These are phyloP conservation scores for Phylloporus sp. DNA, from an alignment of 768 basidiomycete species.

Conservation along the genomic window DNA sequence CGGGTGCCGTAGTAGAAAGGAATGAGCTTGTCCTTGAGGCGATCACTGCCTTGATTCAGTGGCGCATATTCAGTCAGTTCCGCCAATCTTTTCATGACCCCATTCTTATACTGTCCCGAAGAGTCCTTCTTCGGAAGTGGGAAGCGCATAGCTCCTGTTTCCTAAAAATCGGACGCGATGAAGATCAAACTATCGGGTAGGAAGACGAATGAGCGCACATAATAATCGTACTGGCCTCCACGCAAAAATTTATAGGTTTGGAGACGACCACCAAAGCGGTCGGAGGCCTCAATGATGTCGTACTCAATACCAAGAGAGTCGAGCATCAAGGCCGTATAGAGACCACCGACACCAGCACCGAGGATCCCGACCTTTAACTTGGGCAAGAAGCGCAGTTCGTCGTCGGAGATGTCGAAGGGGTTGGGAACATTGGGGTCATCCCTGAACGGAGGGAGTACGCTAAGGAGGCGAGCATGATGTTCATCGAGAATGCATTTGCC, in stretches of 20 bases:
- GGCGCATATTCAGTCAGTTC: slow-evolving; percentile 26
- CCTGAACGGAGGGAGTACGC: background rate
- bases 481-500: slow-evolving; percentile 9
- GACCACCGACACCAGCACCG: slow-evolving; percentile 27
- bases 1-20: slow-evolving; percentile 15
- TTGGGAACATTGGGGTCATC: too few species aligned
- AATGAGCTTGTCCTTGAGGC: slow-evolving; percentile 17
- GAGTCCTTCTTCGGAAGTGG: slow-evolving; percentile 16
- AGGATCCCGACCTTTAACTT: slow-evolving; percentile 16
- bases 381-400: background rate
- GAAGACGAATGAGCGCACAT: slow-evolving; percentile 10
- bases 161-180: slow-evolving; percentile 1
- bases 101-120: slow-evolving; percentile 13
- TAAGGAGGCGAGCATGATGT: background rate
- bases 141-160: slow-evolving; percentile 39
- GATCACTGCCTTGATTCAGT: slow-evolving; percentile 16
- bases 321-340: slow-evolving; percentile 44
- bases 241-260: slow-evolving; percentile 38
- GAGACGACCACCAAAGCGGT: slow-evolving; percentile 40
- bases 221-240: slow-evolving; percentile 32
- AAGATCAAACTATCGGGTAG: background rate
- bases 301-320: slow-evolving; percentile 39
- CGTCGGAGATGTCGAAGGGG: background rate
- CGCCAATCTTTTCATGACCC: slow-evolving; percentile 30
- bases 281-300: slow-evolving; percentile 41